phyloP scores from a whole-genome alignment of 2,329 filamentous ascomycete genomes.

The Meredithiella fracta region DNA sequence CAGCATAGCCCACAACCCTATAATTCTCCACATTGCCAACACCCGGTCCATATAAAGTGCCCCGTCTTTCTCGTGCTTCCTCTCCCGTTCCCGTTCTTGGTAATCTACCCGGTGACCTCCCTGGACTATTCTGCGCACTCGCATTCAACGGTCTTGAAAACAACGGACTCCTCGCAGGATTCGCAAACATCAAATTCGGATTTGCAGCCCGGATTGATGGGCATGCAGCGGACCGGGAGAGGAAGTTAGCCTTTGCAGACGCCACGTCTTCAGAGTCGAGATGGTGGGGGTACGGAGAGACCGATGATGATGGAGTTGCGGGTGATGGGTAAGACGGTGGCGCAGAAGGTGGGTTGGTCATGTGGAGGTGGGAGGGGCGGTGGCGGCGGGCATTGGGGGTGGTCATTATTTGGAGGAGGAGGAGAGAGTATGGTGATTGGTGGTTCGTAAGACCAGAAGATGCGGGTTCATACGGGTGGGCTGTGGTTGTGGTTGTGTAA shows the following conservation, averaged over 20 bases:
- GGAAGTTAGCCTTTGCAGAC: not conserved
- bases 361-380: not conserved
- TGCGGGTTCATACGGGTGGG: no score
- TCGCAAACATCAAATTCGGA: constrained; percentile 1
- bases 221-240: not conserved
- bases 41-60: not conserved
- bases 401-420: no score
- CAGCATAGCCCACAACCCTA: not conserved
- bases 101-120: not conserved
- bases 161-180: not conserved
- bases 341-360: not conserved
- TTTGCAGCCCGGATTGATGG: constrained; percentile 11
- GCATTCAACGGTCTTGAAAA: not conserved
- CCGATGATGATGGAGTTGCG: not conserved
- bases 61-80: not conserved
- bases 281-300: not conserved
- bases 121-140: not conserved
- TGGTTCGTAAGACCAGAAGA: no score
- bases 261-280: not conserved
- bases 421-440: no score
- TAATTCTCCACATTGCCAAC: not conserved
- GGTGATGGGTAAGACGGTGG: not conserved
- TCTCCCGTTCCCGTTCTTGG: not conserved
- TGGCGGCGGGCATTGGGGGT: not conserved
- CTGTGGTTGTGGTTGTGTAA: no score